phyloP scores from a whole-genome alignment of 140 eudicot genomes.

The Senecio squalidus region DNA sequence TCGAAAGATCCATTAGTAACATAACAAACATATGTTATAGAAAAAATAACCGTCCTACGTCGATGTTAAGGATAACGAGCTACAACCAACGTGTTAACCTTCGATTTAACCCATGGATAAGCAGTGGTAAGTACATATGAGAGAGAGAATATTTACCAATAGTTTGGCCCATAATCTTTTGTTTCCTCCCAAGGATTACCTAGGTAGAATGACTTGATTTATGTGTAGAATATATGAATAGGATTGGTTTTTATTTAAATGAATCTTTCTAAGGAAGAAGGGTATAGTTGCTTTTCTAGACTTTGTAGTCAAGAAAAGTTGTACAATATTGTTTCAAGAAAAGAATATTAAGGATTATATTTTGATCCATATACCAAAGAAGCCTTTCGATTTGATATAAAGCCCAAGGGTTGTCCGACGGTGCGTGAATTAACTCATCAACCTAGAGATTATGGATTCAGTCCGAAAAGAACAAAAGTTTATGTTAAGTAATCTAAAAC shows the following conservation, averaged over 20 bases:
- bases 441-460: no score
- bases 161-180: conserved; percentile 29
- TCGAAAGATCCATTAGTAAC: background rate
- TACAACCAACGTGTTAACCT: background rate
- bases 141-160: conserved; percentile 25
- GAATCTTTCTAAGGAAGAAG: conserved; percentile 20
- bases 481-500: no score
- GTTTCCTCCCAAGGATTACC: conserved; percentile 12
- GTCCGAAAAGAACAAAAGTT: no score
- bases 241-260: conserved; percentile 9
- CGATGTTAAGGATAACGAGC: background rate
- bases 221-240: conserved; percentile 16
- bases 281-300: conserved; percentile 20
- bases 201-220: conserved; percentile 11
- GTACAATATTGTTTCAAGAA: conserved; percentile 8
- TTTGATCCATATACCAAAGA: no score
- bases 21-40: background rate
- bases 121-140: background rate
- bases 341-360: conserved; percentile 21
- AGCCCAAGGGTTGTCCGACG: no score
- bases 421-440: no score
- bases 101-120: background rate
- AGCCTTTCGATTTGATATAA: no score
- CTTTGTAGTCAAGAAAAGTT: conserved; percentile 13
- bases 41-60: background rate